These are phyloP conservation scores for Aspergillus ruber DNA, from an alignment of 2,329 filamentous ascomycete species.

Conservation along the genomic window DNA sequence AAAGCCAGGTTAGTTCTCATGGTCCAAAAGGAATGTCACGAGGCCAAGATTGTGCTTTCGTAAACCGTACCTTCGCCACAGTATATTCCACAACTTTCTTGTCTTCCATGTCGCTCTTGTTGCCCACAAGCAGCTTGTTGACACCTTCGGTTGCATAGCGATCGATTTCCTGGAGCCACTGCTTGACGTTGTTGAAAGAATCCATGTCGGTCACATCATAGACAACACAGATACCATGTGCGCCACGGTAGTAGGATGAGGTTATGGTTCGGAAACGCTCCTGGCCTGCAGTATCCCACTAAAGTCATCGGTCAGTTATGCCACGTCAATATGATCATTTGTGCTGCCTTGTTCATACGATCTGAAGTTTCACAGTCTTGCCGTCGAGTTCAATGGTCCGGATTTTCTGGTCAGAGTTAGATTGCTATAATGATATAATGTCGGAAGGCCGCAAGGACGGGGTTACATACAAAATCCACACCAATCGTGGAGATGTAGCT, in stretches of 20 bases:
- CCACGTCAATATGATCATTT: not conserved
- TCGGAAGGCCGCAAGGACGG: slow-evolving; percentile 3
- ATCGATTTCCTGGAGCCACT: slow-evolving; percentile 99
- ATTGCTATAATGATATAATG: slow-evolving; percentile 10
- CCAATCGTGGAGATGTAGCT: slow-evolving; percentile 99
- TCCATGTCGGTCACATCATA: slow-evolving; percentile 99
- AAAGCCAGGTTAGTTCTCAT: slow-evolving; percentile 1
- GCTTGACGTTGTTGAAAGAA: slow-evolving; percentile 99
- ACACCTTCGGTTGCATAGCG: slow-evolving; percentile 98
- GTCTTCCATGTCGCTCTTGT: slow-evolving; percentile 99
- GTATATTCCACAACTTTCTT: slow-evolving; percentile 99
- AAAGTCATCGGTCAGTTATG: slow-evolving; percentile 16
- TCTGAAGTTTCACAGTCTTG: slow-evolving; percentile 99
- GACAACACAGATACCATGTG: slow-evolving; percentile 98
- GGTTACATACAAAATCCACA: slow-evolving; percentile 82
- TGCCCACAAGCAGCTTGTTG: slow-evolving; percentile 98
- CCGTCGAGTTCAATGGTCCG: slow-evolving; percentile 98
- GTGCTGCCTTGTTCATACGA: slow-evolving; percentile 56
- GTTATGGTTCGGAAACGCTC: slow-evolving; percentile 99
- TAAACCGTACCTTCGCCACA: slow-evolving; percentile 77
- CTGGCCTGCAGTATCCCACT: slow-evolving; percentile 99
- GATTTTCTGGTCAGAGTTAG: slow-evolving; percentile 70
- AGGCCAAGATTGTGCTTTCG: not conserved
- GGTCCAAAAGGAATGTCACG: slow-evolving; percentile 6
- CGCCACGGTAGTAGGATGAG: slow-evolving; percentile 97